Base-by-base conservation (phyloP, 306 rosid genomes). In the Quercus ilex region DNA sequence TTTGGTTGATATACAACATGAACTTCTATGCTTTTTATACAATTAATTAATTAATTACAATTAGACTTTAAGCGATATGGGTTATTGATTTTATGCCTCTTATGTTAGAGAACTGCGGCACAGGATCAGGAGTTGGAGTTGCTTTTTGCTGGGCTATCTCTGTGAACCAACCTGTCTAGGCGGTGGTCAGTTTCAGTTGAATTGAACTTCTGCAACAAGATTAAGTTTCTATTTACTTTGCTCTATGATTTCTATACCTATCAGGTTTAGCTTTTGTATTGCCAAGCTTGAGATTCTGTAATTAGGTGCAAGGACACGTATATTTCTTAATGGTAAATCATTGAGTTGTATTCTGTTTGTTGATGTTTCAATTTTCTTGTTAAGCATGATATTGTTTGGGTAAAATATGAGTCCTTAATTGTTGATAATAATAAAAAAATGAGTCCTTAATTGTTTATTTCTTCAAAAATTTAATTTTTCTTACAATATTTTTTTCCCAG, bases 131-230 rank as follows among this genome's bases (percentile, higher is more conserved):
- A 94, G 87, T 76, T 94, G 93, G 97, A 90, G 75, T 87, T 86
- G 87, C 93, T 94, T 71, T 94, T 94, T 74, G 88, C 90, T 6
- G 92, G 97, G 78, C 91, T 94, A 62, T 91, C 97, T 59, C 55
- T 94, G 81, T 92, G 88, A 94, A 81, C 56, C n/a, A 55, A 57
- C 64, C 41, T 58, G 55, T 65, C 67, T 21, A 63, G 83, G 64
- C 6, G 60, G 74, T 67, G 86, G 92, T 85, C 65, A 57, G 78
- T 80, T 84, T 76, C 69, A 57, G 18, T 70, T 6, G 26, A 19
- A 38, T 49, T 52, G 49, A 23, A 53, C 4, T 85, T 20, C 75
- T 69, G 62, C 62, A 73, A 60, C 75, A 55, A 31, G 46, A 57
- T 58, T 26, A 20, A 65, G 33, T 77, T 70, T 70, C 1, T 33